Conservation (phyloP, 2,329 filamentous ascomycete species). For the Pestalotiopsis sp. region DNA sequence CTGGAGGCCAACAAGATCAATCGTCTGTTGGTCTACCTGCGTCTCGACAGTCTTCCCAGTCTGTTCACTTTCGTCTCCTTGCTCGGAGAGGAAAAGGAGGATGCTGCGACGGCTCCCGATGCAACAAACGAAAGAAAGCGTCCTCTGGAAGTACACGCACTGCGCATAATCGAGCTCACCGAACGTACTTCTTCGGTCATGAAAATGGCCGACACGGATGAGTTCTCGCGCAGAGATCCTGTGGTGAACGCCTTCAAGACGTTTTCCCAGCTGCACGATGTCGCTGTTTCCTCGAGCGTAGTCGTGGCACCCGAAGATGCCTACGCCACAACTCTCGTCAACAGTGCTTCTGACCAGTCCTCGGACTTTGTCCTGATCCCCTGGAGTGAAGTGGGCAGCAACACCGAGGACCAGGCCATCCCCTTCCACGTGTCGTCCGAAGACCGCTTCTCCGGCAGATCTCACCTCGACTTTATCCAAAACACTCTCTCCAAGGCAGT, state of each 20-base stretch:
- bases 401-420: conserved; percentile 64
- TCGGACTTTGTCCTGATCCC: conserved; percentile 82
- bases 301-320: conserved; percentile 76
- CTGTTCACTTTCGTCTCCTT: conserved; percentile 82
- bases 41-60: conserved; percentile 81
- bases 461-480: conserved; percentile 76
- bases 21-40: conserved; percentile 77
- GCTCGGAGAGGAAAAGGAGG: conserved; percentile 56
- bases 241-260: conserved; percentile 91
- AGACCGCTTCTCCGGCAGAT: conserved; percentile 63
- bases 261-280: conserved; percentile 81
- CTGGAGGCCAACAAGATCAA: conserved; percentile 49
- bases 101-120: conserved; percentile 19
- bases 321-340: conserved; percentile 77
- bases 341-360: conserved; percentile 68
- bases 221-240: conserved; percentile 73
- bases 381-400: conserved; percentile 82
- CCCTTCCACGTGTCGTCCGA: conserved; percentile 45
- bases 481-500: conserved; percentile 64
- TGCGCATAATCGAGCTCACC: conserved; percentile 85
- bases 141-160: conserved; percentile 75
- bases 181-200: conserved; percentile 95
- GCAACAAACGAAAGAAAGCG: conserved; percentile 36
- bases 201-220: conserved; percentile 83
- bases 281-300: conserved; percentile 81